These are phyloP conservation scores for Ustilago bromivora DNA, from an alignment of 1,284 basidiomycete species.

Conservation along the genomic window DNA sequence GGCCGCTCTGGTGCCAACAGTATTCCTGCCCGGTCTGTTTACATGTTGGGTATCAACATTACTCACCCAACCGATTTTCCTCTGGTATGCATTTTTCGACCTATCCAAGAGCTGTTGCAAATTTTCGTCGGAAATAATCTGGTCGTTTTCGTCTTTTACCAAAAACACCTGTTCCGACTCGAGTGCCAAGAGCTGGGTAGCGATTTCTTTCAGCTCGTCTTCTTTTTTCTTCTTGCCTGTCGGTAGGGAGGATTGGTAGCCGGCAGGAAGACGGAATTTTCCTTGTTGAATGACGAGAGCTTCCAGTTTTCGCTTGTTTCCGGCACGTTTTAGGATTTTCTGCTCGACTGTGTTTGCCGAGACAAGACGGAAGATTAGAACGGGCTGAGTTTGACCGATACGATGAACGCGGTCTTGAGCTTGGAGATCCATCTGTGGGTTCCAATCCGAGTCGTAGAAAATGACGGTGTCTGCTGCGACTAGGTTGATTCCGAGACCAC, in stretches of 20 bases:
- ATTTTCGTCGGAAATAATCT: conserved; percentile 82
- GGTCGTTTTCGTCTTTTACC: conserved; percentile 78
- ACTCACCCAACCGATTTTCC: conserved; percentile 80
- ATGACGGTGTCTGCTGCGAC: conserved; percentile 81
- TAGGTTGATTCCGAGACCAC: conserved; percentile 87
- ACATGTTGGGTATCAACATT: conserved; percentile 21
- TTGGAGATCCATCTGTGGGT: conserved; percentile 90
- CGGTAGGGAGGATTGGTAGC: conserved; percentile 68
- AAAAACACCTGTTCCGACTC: conserved; percentile 90
- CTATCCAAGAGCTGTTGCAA: conserved; percentile 85
- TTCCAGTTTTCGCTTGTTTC: conserved; percentile 88
- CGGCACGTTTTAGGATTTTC: conserved; percentile 87
- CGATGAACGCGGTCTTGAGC: conserved; percentile 95
- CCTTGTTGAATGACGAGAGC: conserved; percentile 93
- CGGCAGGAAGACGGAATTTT: conserved; percentile 65
- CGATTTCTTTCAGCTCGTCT: conserved; percentile 72
- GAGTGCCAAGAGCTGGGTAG: conserved; percentile 81
- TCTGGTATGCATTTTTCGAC: conserved; percentile 80
- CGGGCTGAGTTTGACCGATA: conserved; percentile 84
- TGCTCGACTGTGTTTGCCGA: conserved; percentile 83
- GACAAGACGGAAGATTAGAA: conserved; percentile 82
- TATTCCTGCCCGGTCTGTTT: conserved; percentile 22
- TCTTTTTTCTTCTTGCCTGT: conserved; percentile 72
- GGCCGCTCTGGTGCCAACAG: conserved; percentile 71
- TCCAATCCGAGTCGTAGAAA: conserved; percentile 93